A percentile compares a stretch with the other conserved stretches of the same genome.
These are phyloP conservation scores for Tricholomella constricta DNA, from an alignment of 768 basidiomycete genomes.

Conservation along the genomic window DNA sequence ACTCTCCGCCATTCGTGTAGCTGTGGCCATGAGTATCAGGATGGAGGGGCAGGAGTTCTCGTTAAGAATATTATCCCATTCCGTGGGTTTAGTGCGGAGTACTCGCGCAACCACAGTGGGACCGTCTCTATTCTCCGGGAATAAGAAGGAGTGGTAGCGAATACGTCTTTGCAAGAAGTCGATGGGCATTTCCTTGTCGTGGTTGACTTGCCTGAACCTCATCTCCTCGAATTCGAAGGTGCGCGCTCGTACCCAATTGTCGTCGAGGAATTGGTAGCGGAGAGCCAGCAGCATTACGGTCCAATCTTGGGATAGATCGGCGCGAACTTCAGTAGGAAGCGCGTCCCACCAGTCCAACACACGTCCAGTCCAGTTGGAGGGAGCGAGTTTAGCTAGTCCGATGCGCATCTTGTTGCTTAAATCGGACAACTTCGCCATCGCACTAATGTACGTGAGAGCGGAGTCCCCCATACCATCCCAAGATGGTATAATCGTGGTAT, in stretches of 20 bases:
- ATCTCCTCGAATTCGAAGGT: conserved; percentile 17
- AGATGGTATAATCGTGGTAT: not conserved
- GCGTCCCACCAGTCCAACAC: not conserved
- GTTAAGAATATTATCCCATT: not conserved
- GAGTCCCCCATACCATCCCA: not conserved
- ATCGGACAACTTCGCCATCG: not conserved
- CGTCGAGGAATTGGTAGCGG: conserved; percentile 16
- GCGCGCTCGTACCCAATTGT: conserved; percentile 5
- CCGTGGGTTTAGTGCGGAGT: not conserved
- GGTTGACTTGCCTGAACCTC: conserved; percentile 5
- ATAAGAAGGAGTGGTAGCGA: not conserved
- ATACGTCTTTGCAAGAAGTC: not conserved
- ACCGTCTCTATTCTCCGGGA: not conserved
- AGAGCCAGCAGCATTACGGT: conserved; percentile 6
- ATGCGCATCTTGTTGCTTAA: not conserved
- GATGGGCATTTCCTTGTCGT: not conserved
- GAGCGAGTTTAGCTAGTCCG: not conserved
- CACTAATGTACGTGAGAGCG: not conserved
- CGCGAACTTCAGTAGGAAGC: not conserved
- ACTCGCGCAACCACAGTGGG: not conserved
- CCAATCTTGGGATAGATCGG: conserved; percentile 3
- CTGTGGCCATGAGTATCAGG: not conserved
- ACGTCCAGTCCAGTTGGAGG: not conserved
- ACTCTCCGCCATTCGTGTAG: no score
- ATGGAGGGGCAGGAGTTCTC: not conserved